Conservation (phyloP, 352 stramenopile genomes). For the Phytophthora foliorum region DNA sequence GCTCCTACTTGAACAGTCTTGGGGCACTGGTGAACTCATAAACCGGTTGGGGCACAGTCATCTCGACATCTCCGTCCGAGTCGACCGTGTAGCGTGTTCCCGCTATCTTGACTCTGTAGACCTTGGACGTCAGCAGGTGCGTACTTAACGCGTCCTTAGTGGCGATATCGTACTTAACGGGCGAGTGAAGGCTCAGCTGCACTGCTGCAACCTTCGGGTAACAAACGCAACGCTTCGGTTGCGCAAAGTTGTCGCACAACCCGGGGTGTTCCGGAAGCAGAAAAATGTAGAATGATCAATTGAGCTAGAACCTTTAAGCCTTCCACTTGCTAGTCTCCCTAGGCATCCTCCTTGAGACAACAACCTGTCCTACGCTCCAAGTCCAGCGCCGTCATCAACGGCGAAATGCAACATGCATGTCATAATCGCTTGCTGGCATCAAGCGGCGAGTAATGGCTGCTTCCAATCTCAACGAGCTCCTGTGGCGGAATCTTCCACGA, state of each 20-base stretch:
- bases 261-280: neutral
- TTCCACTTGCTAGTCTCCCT: neutral
- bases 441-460: slow-evolving; percentile 1
- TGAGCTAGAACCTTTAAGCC: neutral
- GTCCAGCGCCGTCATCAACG: slow-evolving; percentile 7
- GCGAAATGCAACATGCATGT: neutral
- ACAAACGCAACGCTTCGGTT: slow-evolving; percentile 12
- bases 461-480: neutral
- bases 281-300: neutral
- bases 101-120: neutral
- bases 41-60: slow-evolving; percentile 18
- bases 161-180: neutral
- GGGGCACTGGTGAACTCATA: slow-evolving; percentile 26
- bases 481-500: neutral
- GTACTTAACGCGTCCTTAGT: slow-evolving; percentile 7
- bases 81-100: slow-evolving; percentile 8
- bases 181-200: neutral
- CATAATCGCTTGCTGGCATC: slow-evolving; percentile 1
- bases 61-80: neutral
- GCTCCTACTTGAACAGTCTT: slow-evolving; percentile 1
- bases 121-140: slow-evolving; percentile 6
- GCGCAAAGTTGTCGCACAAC: slow-evolving; percentile 7
- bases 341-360: neutral
- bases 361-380: slow-evolving; percentile 4
- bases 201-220: slow-evolving; percentile 11